These are phyloP conservation scores for Leptographium radiaticola DNA, from an alignment of 2,329 filamentous ascomycete genomes.

Conservation along the genomic window DNA sequence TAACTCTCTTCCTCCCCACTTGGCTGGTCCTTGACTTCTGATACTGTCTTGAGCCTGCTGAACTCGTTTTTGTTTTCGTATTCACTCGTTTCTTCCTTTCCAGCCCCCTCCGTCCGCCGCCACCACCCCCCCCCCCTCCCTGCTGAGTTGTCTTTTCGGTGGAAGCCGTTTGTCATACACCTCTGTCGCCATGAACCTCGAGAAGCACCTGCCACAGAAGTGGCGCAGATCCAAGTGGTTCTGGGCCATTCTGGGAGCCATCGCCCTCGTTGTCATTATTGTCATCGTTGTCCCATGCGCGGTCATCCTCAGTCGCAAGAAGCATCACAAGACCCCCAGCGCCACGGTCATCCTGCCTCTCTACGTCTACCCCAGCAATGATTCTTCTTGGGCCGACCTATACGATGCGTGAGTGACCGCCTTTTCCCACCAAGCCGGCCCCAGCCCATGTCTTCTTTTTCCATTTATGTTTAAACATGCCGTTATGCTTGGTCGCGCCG, in stretches of 20 bases:
- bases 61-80: neutral
- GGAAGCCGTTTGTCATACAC: neutral
- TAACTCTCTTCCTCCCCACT: neutral
- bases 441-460: too few relatives aligned
- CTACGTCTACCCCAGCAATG: slow-evolving; percentile 8
- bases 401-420: slow-evolving; percentile 5
- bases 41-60: too few relatives aligned
- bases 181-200: slow-evolving; percentile 1
- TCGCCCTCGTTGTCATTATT: neutral
- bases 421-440: too few relatives aligned
- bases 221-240: neutral
- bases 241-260: neutral
- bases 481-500: neutral
- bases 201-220: slow-evolving; percentile 1
- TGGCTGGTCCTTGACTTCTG: neutral
- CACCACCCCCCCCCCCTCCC: neutral
- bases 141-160: too few relatives aligned
- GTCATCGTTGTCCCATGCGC: slow-evolving; percentile 4
- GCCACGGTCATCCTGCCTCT: slow-evolving; percentile 4
- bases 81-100: neutral
- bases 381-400: slow-evolving; percentile 3
- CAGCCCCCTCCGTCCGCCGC: neutral
- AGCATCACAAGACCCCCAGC: neutral
- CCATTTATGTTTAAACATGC: too few relatives aligned
- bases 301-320: neutral